These are phyloP conservation scores for Carpinus fangiana DNA, from an alignment of 306 rosid genomes.

Conservation along the genomic window DNA sequence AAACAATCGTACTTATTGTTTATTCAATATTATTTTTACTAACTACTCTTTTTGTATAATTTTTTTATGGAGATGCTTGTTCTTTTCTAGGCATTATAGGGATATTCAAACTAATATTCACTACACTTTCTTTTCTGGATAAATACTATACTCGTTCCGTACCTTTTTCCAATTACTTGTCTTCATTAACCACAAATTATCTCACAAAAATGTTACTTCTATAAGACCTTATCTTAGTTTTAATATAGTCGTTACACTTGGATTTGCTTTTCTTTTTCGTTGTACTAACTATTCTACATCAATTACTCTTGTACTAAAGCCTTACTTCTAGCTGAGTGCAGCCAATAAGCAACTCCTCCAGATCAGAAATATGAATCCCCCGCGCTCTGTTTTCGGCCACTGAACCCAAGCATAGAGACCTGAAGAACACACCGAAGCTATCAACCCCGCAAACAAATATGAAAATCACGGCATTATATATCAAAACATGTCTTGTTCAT, in stretches of 20 bases:
- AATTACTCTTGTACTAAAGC: constrained; percentile 13
- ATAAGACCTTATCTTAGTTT: not conserved
- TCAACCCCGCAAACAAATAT: constrained; percentile 30
- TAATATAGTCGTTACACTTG: not conserved
- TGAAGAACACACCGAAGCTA: constrained; percentile 44
- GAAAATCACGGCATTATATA: constrained; percentile 1
- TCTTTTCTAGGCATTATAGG: not conserved
- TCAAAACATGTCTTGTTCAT: constrained; percentile 12
- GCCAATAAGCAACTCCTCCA: constrained; percentile 82
- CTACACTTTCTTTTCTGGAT: not conserved
- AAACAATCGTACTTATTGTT: not conserved
- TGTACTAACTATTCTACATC: constrained; percentile 5
- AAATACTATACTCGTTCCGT: not conserved
- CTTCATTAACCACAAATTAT: not conserved
- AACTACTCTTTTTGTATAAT: not conserved
- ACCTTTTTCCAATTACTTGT: not conserved
- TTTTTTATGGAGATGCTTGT: not conserved
- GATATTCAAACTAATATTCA: not conserved
- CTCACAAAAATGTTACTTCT: not conserved
- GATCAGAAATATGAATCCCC: constrained; percentile 73
- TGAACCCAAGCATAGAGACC: constrained; percentile 90
- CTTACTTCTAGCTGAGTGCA: constrained; percentile 92
- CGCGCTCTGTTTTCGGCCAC: constrained; percentile 83
- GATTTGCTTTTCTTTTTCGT: not conserved
- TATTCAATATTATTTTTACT: not conserved